phyloP scores from a whole-genome alignment of 345 rosid species.

The Hypericum perforatum region DNA sequence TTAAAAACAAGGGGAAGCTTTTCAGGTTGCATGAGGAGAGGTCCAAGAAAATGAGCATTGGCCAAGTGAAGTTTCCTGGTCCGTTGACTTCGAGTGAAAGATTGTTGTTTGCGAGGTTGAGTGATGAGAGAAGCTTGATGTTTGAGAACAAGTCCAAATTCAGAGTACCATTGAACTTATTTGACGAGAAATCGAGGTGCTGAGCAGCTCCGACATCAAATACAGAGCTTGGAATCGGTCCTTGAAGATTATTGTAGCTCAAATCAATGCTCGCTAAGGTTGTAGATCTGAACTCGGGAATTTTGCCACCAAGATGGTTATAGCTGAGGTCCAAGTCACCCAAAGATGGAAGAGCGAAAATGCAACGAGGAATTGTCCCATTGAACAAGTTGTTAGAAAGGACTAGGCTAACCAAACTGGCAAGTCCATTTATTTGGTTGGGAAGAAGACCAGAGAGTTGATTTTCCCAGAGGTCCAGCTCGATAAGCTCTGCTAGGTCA shows the following conservation, averaged over 20 bases:
- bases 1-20: background rate
- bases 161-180: no score
- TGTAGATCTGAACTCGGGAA: slow-evolving; percentile 7
- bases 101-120: background rate
- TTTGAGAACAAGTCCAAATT: no score
- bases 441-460: background rate
- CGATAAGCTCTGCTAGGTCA: no score
- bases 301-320: slow-evolving; percentile 10
- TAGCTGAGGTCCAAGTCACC: background rate
- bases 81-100: no score
- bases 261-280: background rate
- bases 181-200: no score
- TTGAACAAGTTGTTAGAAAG: slow-evolving; percentile 5
- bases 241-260: slow-evolving; percentile 6
- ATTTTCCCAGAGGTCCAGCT: no score
- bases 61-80: background rate
- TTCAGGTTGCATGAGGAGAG: background rate
- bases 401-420: background rate
- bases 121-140: background rate
- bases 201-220: background rate
- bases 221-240: slow-evolving; percentile 14
- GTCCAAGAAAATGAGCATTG: background rate
- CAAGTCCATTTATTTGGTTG: background rate
- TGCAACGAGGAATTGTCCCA: slow-evolving; percentile 15
- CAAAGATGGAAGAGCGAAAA: slow-evolving; percentile 11